Conservation (phyloP, 768 basidiomycete genomes). For the Serendipita sp. region DNA sequence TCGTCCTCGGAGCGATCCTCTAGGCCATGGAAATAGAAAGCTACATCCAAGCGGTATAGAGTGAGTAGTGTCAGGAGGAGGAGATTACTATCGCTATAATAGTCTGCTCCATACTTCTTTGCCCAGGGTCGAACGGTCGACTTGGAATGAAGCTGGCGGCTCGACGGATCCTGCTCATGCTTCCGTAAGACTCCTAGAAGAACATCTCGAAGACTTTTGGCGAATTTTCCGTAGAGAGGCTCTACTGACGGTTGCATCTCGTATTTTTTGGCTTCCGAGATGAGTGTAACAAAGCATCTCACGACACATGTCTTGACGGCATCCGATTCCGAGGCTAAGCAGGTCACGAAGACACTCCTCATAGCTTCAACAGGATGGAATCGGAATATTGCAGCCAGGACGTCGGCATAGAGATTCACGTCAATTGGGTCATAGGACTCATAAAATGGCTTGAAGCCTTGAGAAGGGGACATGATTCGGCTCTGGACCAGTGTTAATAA, state of each 20-base stretch:
- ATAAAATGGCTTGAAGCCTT: slow-evolving; percentile 40
- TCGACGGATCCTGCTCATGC: neutral
- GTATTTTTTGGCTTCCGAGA: slow-evolving; percentile 12
- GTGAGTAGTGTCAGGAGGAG: slow-evolving; percentile 53
- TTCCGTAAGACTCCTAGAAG: neutral
- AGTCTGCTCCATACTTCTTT: slow-evolving; percentile 10
- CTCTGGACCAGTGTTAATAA: slow-evolving; percentile 15
- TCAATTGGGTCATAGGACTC: slow-evolving; percentile 56
- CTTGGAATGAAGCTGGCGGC: neutral
- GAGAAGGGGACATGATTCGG: slow-evolving; percentile 20
- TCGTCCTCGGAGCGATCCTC: slow-evolving; percentile 13
- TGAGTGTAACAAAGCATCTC: slow-evolving; percentile 52
- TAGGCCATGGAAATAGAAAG: slow-evolving; percentile 37
- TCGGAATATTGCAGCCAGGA: slow-evolving; percentile 54
- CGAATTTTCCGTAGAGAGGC: neutral
- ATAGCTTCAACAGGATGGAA: slow-evolving; percentile 51
- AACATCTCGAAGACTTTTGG: neutral
- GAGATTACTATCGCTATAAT: slow-evolving; percentile 32
- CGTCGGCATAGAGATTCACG: slow-evolving; percentile 59
- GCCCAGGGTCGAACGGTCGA: neutral
- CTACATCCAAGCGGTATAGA: slow-evolving; percentile 43
- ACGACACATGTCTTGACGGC: slow-evolving; percentile 66
- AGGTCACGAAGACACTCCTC: slow-evolving; percentile 40
- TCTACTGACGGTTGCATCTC: slow-evolving; percentile 4
- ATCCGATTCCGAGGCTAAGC: slow-evolving; percentile 64